Base-by-base conservation (phyloP, 2,329 filamentous ascomycete species). In the Mariannaea sp. region DNA sequence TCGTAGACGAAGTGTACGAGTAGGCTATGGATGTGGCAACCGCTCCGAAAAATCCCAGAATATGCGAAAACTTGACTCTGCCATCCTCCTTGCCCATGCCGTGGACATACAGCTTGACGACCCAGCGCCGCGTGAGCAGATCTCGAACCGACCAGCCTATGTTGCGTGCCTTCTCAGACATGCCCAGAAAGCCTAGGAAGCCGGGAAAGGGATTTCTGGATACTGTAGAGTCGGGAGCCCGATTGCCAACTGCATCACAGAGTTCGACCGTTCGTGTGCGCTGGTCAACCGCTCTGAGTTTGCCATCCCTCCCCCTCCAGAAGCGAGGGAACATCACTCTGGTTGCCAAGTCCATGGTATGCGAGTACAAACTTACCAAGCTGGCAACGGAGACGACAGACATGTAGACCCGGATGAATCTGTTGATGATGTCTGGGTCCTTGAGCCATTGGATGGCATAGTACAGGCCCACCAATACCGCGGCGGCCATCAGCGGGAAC, bases 381-480 rank as follows among this genome's bases (percentile, higher is more conserved):
- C 90, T 90, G 57, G 89, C 86, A n/a, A 95, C 73, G 0, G 90
- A 90, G 68, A 93, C 85, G 53, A 84, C 71, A 3, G 89, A 89
- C 73, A 96, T 92, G 76, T 97, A 97, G 66, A 82, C 85, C 32
- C 89, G 87, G 17, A 97, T 76, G 32, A 95, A 82, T 71, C 87
- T 89, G 75, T 93, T 97, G 65, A 97, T 74, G 17, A 95, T 76
- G 9, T 85, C 79, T 1, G 92, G 87, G 65, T 96, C 90, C 60
- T 93, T 80, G 49, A 97, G 82, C 82, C 88, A 94, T 70, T 95
- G 91, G 68, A 97, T 91, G 55, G 96, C 78, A 64, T 92, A 87
- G 75, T 97, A 97, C 10, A 97, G 78, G 5, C 85, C 85, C 35
- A 85, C 80, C 7, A 97, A 82, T 1, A 87, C 84, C 8, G 78